Evolutionary conservation across 306 rosid species (phyloP).

Genomic region (Inga leiocalycina): DNA sequence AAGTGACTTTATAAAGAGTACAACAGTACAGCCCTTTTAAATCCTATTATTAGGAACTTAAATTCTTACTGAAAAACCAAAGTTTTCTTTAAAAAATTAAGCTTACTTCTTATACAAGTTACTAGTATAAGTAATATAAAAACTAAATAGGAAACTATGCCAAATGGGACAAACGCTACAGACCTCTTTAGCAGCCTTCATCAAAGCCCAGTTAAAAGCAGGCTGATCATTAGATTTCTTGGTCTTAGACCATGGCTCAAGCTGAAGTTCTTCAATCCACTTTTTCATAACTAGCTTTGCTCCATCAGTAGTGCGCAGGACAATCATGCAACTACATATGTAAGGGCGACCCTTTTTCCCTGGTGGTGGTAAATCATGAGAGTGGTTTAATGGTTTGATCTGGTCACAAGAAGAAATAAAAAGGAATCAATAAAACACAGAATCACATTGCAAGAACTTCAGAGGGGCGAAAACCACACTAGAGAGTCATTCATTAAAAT

Average conservation of each 20-base stretch:
- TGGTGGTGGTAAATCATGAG: slow-evolving; percentile 91
- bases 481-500: slow-evolving; percentile 11
- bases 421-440: slow-evolving; percentile 20
- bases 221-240: slow-evolving; percentile 94
- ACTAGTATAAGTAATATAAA: slow-evolving; percentile 2
- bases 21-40: not conserved
- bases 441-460: slow-evolving; percentile 16
- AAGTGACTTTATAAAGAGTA: not conserved
- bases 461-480: not conserved
- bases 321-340: slow-evolving; percentile 94
- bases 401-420: slow-evolving; percentile 42
- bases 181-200: slow-evolving; percentile 82
- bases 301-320: slow-evolving; percentile 67
- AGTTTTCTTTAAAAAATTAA: no score
- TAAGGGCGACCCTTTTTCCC: slow-evolving; percentile 98
- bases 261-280: slow-evolving; percentile 86
- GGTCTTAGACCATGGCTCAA: slow-evolving; percentile 77
- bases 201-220: slow-evolving; percentile 96
- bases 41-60: no score
- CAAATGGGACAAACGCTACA: slow-evolving; percentile 32
- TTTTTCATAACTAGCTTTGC: slow-evolving; percentile 76
- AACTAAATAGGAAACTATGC: slow-evolving; percentile 23
- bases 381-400: slow-evolving; percentile 93
- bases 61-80: no score
- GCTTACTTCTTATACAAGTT: not conserved